Evolutionary conservation across 164 flowering plant species (phyloP), one percentile per base, ranked within the genome.

Genomic region (Umbellularia californica): DNA sequence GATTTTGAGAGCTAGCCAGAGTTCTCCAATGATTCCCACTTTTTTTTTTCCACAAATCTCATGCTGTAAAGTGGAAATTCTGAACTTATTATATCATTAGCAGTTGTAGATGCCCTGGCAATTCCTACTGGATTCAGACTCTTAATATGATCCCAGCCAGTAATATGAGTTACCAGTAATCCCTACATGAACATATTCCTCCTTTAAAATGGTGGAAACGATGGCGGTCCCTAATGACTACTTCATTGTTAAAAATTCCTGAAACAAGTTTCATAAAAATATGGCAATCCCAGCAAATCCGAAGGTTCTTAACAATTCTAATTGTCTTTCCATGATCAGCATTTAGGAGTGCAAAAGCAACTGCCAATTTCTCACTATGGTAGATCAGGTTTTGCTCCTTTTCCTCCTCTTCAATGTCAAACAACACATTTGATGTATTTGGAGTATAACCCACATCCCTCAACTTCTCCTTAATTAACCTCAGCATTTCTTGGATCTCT

Each of bases 241-340:
- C 82, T 65, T 84, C 81, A 69, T 69, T 75, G 28, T 74, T 50
- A 69, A 85, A 84, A 19, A 77, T 77, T 50, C 58, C n/a, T 11
- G 90, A 84, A 11, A 86, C 79, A 62, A 82, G 84, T 77, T 86
- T 86, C 87, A 87, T 86, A 77, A 87, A 86, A 68, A 58, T 41
- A 76, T 87, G 88, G 70, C 87, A 87, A 72, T 87, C 88, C 14
- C 69, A 62, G 73, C 88, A 87, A 70, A 83, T 84, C 41, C 90
- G 75, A 71, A 87, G 86, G 77, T 87, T 87, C 78, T 87, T 87
- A 81, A 84, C 71, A 58, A 79, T 52, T 63, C 78, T 75, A 27
- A 79, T 79, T 3, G 76, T 69, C 22, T 11, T 52, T 5, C 68
- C 55, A 68, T 60, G 33, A 47, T 69, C 50, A 19, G 47, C 14